A percentile compares a stretch with the other conserved stretches of the same genome.
These are phyloP conservation scores for Pseudozyma pruni DNA, from an alignment of 1,284 basidiomycete genomes.

Conservation along the genomic window DNA sequence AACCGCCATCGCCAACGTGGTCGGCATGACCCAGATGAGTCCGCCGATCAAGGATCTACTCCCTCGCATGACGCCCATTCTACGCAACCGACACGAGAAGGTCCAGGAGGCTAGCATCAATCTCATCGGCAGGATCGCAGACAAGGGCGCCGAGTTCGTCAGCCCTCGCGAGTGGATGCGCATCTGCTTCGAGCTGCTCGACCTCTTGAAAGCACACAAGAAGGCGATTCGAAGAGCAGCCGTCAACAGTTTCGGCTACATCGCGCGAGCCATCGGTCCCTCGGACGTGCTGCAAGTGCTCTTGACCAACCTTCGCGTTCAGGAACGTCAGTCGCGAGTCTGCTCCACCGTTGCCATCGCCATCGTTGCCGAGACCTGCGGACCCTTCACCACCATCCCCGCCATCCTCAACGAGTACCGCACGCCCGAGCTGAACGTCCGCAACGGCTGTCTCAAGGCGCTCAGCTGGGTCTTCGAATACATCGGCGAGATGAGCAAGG, in stretches of 20 bases:
- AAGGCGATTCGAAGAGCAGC: constrained; percentile 98
- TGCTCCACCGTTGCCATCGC: constrained; percentile 97
- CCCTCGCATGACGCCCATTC: constrained; percentile 98
- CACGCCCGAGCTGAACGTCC: constrained; percentile 92
- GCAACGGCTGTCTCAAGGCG: constrained; percentile 98
- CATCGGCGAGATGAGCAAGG: constrained; percentile 98
- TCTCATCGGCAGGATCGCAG: constrained; percentile 97
- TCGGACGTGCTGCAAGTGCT: constrained; percentile 97
- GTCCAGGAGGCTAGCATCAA: constrained; percentile 99
- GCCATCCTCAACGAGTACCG: constrained; percentile 99
- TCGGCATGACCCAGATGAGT: constrained; percentile 99
- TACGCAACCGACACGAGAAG: constrained; percentile 98
- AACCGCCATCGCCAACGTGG: constrained; percentile 97
- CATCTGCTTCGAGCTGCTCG: constrained; percentile 98
- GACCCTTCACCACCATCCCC: constrained; percentile 97
- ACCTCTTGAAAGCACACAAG: constrained; percentile 98
- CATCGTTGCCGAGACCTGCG: constrained; percentile 86
- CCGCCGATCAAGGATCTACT: constrained; percentile 98
- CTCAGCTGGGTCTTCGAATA: constrained; percentile 99
- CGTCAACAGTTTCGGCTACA: constrained; percentile 99
- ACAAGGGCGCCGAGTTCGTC: constrained; percentile 98
- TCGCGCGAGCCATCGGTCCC: constrained; percentile 98
- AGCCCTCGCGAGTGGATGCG: constrained; percentile 99
- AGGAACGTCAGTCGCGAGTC: constrained; percentile 98
- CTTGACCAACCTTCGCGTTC: constrained; percentile 94